Evolutionary conservation across 1,139 yeast genomes (phyloP).

Genomic region (Debaryomycetaceae sp.): DNA sequence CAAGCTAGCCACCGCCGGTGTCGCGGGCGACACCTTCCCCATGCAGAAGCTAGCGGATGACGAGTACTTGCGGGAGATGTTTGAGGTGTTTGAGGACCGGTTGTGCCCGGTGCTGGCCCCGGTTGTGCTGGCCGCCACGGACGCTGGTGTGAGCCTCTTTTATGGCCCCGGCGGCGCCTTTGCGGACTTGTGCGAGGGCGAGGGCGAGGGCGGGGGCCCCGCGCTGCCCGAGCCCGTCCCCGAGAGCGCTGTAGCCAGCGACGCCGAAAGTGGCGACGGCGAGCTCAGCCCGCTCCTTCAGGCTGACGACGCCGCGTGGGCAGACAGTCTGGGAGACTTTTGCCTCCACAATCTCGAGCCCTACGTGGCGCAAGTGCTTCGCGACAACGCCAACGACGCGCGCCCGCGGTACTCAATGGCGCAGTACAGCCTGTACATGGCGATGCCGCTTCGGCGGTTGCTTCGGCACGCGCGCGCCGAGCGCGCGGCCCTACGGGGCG

Average conservation of each 20-base stretch:
- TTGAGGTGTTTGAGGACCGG: slow-evolving; percentile 28
- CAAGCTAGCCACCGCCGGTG: slow-evolving; percentile 35
- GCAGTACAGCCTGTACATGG: slow-evolving; percentile 20
- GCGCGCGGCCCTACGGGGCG: slow-evolving; percentile 14
- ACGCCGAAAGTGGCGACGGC: slow-evolving; percentile 5
- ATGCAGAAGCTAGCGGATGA: slow-evolving; percentile 20
- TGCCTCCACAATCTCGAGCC: slow-evolving; percentile 11
- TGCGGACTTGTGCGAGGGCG: slow-evolving; percentile 6
- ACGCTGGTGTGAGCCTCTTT: slow-evolving; percentile 2
- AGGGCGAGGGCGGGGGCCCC: slow-evolving; percentile 11
- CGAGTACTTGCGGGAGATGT: slow-evolving; percentile 29
- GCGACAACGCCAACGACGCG: slow-evolving; percentile 1
- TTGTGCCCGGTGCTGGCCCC: slow-evolving; percentile 11
- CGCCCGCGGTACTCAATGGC: slow-evolving; percentile 10
- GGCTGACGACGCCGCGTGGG: not conserved
- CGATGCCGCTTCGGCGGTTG: slow-evolving; percentile 24
- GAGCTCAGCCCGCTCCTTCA: slow-evolving; percentile 3
- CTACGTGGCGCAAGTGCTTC: not conserved
- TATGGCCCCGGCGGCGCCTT: not conserved
- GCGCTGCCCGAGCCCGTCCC: not conserved
- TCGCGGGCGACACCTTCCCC: slow-evolving; percentile 31
- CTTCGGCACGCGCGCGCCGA: no score
- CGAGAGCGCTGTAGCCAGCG: not conserved
- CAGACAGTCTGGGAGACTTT: slow-evolving; percentile 21
- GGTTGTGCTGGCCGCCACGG: not conserved